Base-by-base conservation (phyloP, 2,329 filamentous ascomycete species). In the Aureobasidium mangrovei region DNA sequence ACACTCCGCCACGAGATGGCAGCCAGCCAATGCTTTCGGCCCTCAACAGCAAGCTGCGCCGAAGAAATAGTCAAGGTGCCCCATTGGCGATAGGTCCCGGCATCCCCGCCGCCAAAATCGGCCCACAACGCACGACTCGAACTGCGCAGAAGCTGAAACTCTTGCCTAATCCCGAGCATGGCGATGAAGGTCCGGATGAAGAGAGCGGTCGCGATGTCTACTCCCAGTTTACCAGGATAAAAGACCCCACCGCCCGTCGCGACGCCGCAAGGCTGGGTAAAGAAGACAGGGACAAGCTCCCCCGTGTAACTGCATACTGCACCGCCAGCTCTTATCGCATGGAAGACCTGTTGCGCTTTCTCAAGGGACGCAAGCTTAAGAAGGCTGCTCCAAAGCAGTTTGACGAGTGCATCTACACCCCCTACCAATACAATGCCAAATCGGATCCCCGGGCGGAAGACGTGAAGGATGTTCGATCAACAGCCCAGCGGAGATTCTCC, bases 101-200 rank as follows among this genome's bases (percentile, higher is more conserved):
- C 6, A 62, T 68, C n/a, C 69, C 72, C 1, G 70, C 64, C 7
- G 72, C 78, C 51, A 96, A 97, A 72, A 89, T 96, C 56, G 93
- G 93, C 2, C 91, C 93, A 0, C 93, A 98, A 69, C 78, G 93
- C 69, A 97, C 90, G 55, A 95, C 91, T 27, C 94, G 95, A 70
- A 96, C 88, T 60, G 89, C 89, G 1, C 90, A 97, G 74, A 98
- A 98, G 74, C 78, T 98, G 58, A 98, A 98, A 73, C 79, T 98
- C n/a, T 75, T 98, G 12, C 93, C 93, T 0, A 93, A 93, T 65
- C 90, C 91, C 0, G 88, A 94, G 56, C 78, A 88, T 42, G 88
- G 81, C 35, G 86, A 88, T 28, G 88, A 91, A 41, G 82, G 77
- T 18, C 61, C 76, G 60, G 91, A 97, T 58, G 91, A 95, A 64